A percentile compares a stretch with the other conserved stretches of the same genome.
phyloP scores from a whole-genome alignment of 805 yeast genomes.

The Candida ipomoeae region DNA sequence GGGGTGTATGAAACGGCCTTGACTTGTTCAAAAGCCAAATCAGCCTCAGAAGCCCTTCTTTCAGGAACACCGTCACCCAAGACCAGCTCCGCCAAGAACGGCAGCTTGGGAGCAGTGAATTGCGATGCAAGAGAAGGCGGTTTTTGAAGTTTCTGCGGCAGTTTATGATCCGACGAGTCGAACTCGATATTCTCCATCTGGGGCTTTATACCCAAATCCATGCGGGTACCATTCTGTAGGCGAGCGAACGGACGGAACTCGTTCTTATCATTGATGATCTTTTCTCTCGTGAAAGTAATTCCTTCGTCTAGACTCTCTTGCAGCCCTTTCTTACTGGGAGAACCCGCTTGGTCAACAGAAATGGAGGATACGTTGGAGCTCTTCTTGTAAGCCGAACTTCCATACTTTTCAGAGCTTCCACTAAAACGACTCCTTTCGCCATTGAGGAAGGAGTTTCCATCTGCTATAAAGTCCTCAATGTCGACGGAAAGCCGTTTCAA shows the following conservation, averaged over 20 bases:
- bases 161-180: slow-evolving; percentile 23
- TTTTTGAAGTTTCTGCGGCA: slow-evolving; percentile 8
- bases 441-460: not conserved
- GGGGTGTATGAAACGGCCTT: slow-evolving; percentile 8
- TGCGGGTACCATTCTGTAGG: not conserved
- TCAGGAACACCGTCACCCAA: not conserved
- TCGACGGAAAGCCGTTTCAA: slow-evolving; percentile 4
- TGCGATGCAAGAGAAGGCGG: not conserved
- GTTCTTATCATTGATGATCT: slow-evolving; percentile 24
- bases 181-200: slow-evolving; percentile 20
- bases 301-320: not conserved
- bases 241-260: slow-evolving; percentile 18
- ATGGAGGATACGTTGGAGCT: not conserved
- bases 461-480: slow-evolving; percentile 3
- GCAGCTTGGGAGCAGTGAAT: not conserved
- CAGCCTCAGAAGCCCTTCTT: not conserved
- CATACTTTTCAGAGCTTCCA: not conserved
- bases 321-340: not conserved
- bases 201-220: not conserved
- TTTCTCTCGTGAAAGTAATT: slow-evolving; percentile 10
- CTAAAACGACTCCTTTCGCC: not conserved
- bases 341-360: not conserved
- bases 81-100: not conserved
- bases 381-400: not conserved
- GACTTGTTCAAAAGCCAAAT: not conserved